Base-by-base conservation (phyloP, 441 rosid genomes). In the Syzygium syzygioides region DNA sequence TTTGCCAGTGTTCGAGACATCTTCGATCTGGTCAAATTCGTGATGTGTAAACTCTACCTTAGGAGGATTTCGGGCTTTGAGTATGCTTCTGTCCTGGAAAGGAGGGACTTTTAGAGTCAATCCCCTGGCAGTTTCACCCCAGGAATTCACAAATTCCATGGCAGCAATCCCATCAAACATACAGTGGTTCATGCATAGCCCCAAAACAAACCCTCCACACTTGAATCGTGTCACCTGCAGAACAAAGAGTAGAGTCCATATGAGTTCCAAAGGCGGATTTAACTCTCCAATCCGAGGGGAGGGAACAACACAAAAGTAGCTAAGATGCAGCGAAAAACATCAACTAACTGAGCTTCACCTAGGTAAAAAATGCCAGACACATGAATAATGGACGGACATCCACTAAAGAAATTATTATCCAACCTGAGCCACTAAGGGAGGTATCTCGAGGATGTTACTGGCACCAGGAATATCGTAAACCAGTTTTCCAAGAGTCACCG, bases 111-210 rank as follows among this genome's bases (percentile, higher is more conserved):
- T 90, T 48, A 96, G 91, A 60, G 97, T 95, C 89, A 95, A 90
- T 23, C 95, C 97, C 88, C 97, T 92, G 55, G 99, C 93, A 37
- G 92, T 94, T 90, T 95, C 95, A 34, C 95, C 98, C 98, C 99
- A 96, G 25, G 98, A 95, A 89, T 95, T 96, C 83, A 97, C 91
- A 88, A 97, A 97, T 85, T 96, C 96, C 98, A 96, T 96, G 14
- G 98, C 99, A 54, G 89, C 96, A 15, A 96, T 92, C 32, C 99
- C 99, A 89, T 97, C 99, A 59, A 92, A 92, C 96, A 95, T 93
- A 20, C 97, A 96, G 86, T 97, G 99, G 93, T 95, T 97, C 98
- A 95, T 88, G 86, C 95, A 91, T 71, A 95, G 89, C 79, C 99
- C 99, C 26, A 97, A 91, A 57, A 92, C 92, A 91, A 96, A 95